Conservation (phyloP, 2,329 filamentous ascomycete species). For the Triangularia verruculosa region DNA sequence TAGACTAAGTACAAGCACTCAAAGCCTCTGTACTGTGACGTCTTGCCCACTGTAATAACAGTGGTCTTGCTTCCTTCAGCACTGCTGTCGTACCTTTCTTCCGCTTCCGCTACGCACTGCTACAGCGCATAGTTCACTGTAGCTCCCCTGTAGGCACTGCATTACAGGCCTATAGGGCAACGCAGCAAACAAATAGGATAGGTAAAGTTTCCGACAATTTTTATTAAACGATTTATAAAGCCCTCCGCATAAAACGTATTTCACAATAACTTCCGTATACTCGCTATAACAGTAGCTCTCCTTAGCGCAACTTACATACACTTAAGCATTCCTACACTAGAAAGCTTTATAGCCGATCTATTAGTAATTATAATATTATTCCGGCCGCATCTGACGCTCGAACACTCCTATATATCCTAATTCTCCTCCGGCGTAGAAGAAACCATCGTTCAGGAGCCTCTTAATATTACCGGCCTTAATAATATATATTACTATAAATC, state of each 20-base stretch:
- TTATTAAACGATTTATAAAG: not conserved
- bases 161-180: no score
- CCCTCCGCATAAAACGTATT: not conserved
- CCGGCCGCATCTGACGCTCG: not conserved
- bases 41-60: no score
- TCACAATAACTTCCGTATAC: not conserved
- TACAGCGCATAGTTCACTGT: no score
- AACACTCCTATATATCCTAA: slow-evolving; percentile 4
- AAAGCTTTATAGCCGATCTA: not conserved
- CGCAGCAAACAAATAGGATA: no score
- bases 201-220: not conserved
- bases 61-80: no score
- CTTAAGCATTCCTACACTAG: not conserved
- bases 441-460: not conserved
- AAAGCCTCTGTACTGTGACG: no score
- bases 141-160: no score
- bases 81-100: no score
- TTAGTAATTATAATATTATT: not conserved
- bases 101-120: no score
- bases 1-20: no score
- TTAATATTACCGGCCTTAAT: slow-evolving; percentile 4
- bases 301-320: not conserved
- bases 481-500: slow-evolving; percentile 3
- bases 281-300: not conserved
- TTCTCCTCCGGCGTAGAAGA: slow-evolving; percentile 2